A percentile compares a stretch with the other conserved stretches of the same genome.
Evolutionary conservation across 345 rosid species (phyloP).

Genomic region (Populus ilicifolia): DNA sequence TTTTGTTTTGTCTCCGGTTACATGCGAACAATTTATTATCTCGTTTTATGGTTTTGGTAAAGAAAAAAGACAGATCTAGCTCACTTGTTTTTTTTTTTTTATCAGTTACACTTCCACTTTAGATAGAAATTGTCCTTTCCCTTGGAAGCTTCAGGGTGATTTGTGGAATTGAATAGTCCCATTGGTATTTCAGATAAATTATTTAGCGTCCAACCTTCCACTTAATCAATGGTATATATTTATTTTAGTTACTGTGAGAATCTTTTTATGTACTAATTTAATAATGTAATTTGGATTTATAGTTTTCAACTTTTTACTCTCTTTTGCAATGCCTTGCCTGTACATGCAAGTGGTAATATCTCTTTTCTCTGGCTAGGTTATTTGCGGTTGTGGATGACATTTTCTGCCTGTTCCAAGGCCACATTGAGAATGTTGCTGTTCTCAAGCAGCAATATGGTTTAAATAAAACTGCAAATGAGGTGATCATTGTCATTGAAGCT

Average conservation of each 20-base stretch:
- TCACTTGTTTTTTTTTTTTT: neutral
- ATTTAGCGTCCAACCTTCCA: neutral
- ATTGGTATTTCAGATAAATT: neutral
- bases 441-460: constrained; percentile 96
- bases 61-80: constrained; percentile 8
- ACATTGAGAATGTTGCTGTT: constrained; percentile 70
- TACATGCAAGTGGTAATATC: neutral
- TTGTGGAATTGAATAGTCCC: neutral
- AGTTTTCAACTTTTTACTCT: neutral
- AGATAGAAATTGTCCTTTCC: neutral
- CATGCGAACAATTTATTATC: neutral
- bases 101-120: neutral
- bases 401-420: constrained; percentile 94
- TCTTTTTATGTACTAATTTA: neutral
- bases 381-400: constrained; percentile 90
- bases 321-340: neutral
- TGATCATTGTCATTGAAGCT: constrained; percentile 79
- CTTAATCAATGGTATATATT: neutral
- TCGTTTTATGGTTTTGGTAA: neutral
- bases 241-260: neutral
- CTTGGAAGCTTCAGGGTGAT: neutral
- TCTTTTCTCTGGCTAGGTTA: constrained; percentile 42
- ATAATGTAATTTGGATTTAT: neutral
- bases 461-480: constrained; percentile 84
- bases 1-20: constrained; percentile 1